Evolutionary conservation across 495 filamentous ascomycete genomes (phyloP).

Genomic region (Aspergillus funiculosus): DNA sequence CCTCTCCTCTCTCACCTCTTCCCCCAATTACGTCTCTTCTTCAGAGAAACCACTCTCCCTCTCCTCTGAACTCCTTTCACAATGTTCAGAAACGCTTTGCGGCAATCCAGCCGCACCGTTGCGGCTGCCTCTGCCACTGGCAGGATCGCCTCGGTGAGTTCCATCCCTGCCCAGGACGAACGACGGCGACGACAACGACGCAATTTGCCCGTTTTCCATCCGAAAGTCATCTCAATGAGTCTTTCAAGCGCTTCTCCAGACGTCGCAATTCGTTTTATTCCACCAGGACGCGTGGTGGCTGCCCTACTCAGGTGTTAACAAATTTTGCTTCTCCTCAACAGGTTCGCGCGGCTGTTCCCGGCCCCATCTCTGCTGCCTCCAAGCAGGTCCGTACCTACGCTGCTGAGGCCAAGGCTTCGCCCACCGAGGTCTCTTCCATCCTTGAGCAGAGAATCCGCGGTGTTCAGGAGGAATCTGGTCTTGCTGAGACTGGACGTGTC

Average conservation of each 20-base stretch:
- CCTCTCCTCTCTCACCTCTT: constrained; percentile 44
- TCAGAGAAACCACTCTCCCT: constrained; percentile 45
- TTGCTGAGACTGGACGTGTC: constrained; percentile 98
- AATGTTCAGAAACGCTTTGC: constrained; percentile 98
- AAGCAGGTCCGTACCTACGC: constrained; percentile 86
- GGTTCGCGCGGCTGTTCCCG: constrained; percentile 83
- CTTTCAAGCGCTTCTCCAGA: constrained; percentile 26
- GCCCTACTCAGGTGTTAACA: constrained; percentile 33
- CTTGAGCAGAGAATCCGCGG: constrained; percentile 98
- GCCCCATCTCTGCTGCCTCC: constrained; percentile 61
- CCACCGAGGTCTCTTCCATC: constrained; percentile 98
- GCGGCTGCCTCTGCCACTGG: constrained; percentile 85
- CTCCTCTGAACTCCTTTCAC: constrained; percentile 50
- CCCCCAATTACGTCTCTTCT: constrained; percentile 47
- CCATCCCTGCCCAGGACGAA: constrained; percentile 30
- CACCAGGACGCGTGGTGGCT: constrained; percentile 30
- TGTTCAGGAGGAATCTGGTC: constrained; percentile 89
- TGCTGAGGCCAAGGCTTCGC: constrained; percentile 85
- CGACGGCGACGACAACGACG: constrained; percentile 20
- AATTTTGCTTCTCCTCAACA: constrained; percentile 46
- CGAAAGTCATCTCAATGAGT: constrained; percentile 38
- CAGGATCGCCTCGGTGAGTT: constrained; percentile 89
- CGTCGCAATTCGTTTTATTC: constrained; percentile 22
- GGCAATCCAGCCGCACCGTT: constrained; percentile 89
- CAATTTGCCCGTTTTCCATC: constrained; percentile 30